Conservation (phyloP, 176 grass and related monocot species). For the Triticum monococcum region DNA sequence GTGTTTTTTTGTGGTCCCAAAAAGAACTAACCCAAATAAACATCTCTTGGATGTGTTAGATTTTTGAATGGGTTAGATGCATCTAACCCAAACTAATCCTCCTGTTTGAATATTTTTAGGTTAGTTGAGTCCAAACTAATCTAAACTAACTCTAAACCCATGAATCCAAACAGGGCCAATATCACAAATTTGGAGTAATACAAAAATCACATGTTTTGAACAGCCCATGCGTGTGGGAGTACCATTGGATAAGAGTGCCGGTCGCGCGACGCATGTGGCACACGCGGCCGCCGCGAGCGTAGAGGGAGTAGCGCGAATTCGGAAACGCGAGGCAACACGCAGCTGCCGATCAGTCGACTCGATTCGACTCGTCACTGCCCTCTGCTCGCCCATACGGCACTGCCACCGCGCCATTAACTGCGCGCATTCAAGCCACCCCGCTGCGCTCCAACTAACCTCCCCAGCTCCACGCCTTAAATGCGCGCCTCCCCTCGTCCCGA, state of each 20-base stretch:
- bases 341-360: neutral
- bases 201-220: too few species aligned
- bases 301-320: neutral
- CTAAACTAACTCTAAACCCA: too few species aligned
- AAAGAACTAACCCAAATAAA: too few species aligned
- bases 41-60: too few species aligned
- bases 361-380: neutral
- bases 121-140: too few species aligned
- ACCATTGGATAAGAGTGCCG: neutral
- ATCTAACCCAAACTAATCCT: too few species aligned
- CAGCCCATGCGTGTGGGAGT: too few species aligned
- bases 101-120: too few species aligned
- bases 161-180: too few species aligned
- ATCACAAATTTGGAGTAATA: too few species aligned
- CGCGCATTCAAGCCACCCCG: slow-evolving; percentile 17
- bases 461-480: slow-evolving; percentile 30
- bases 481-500: neutral
- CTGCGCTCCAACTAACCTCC: slow-evolving; percentile 32
- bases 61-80: too few species aligned
- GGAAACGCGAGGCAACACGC: neutral
- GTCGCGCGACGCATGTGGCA: neutral
- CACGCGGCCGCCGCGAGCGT: neutral
- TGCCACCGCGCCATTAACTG: slow-evolving; percentile 38
- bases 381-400: slow-evolving; percentile 18
- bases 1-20: too few species aligned